These are phyloP conservation scores for Protomyces pachydermus DNA, from an alignment of 1,139 yeast genomes.

Conservation along the genomic window DNA sequence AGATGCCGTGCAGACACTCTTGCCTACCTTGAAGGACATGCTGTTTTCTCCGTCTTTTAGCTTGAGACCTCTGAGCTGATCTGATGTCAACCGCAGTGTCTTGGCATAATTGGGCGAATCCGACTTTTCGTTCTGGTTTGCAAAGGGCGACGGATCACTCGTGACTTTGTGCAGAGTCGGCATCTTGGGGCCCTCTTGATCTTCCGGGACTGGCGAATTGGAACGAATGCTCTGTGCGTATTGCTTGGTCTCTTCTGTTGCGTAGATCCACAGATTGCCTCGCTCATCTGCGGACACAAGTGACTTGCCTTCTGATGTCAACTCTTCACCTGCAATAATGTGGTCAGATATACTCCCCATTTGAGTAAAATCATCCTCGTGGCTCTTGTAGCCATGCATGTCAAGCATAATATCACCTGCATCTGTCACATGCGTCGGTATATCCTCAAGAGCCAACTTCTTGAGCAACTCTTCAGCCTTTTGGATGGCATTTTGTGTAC, in stretches of 20 bases:
- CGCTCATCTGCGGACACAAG: constrained; percentile 59
- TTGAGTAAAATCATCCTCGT: constrained; percentile 17
- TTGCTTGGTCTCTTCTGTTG: constrained; percentile 40
- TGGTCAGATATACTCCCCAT: constrained; percentile 63
- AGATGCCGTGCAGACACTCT: constrained; percentile 67
- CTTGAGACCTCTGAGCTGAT: constrained; percentile 69
- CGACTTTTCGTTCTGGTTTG: constrained; percentile 29
- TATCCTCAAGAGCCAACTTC: constrained; percentile 62
- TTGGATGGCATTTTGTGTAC: constrained; percentile 46
- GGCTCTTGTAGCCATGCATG: constrained; percentile 83
- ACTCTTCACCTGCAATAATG: constrained; percentile 52
- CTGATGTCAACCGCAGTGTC: constrained; percentile 85
- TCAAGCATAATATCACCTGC: constrained; percentile 89
- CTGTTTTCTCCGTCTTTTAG: constrained; percentile 76
- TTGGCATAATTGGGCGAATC: constrained; percentile 50
- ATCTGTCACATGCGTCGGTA: constrained; percentile 81
- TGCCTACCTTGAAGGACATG: constrained; percentile 74
- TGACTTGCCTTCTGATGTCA: constrained; percentile 47
- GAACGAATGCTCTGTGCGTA: constrained; percentile 28
- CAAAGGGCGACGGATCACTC: constrained; percentile 29
- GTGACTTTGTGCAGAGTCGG: constrained; percentile 27
- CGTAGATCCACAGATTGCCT: constrained; percentile 66
- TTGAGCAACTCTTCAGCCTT: constrained; percentile 65
- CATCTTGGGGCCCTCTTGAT: constrained; percentile 2
- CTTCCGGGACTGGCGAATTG: constrained; percentile 21